Percentiles rank a stretch among this genome's conserved stretches.
Conservation (phyloP, 345 rosid species). For the Xanthoceras sorbifolium region DNA sequence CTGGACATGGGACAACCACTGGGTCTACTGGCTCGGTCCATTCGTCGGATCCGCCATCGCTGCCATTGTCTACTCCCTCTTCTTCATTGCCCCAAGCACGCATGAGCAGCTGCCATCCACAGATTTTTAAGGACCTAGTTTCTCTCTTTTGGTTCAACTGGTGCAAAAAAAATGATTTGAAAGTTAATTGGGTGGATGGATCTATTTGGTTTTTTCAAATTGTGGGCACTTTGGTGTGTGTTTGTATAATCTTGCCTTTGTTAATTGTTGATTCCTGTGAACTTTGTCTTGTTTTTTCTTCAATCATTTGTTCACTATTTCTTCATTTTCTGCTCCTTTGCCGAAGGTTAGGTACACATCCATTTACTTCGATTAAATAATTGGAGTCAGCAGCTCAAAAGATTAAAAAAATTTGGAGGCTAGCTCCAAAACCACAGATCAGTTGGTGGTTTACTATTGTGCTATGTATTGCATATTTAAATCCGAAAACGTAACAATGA, state of each 20-base stretch:
- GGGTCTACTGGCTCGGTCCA: slow-evolving; percentile 97
- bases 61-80: slow-evolving; percentile 55
- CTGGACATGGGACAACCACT: slow-evolving; percentile 91
- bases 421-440: not conserved
- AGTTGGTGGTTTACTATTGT: not conserved
- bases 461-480: not conserved
- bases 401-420: not conserved
- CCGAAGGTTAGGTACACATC: not conserved
- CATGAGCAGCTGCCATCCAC: slow-evolving; percentile 71
- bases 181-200: slow-evolving; percentile 22
- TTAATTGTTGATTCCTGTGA: slow-evolving; percentile 29
- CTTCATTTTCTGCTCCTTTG: not conserved
- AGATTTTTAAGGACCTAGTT: slow-evolving; percentile 40
- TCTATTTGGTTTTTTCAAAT: slow-evolving; percentile 28
- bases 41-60: slow-evolving; percentile 76
- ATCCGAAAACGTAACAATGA: no score
- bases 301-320: slow-evolving; percentile 19
- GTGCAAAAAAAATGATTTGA: not conserved
- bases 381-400: not conserved
- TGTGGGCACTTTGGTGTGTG: slow-evolving; percentile 31
- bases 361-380: not conserved
- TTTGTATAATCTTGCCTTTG: slow-evolving; percentile 25
- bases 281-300: slow-evolving; percentile 17
- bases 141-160: not conserved
- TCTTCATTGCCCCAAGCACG: slow-evolving; percentile 54